Evolutionary conservation across 2,329 filamentous ascomycete genomes (phyloP).

Genomic region (Aphanoascus verrucosus): DNA sequence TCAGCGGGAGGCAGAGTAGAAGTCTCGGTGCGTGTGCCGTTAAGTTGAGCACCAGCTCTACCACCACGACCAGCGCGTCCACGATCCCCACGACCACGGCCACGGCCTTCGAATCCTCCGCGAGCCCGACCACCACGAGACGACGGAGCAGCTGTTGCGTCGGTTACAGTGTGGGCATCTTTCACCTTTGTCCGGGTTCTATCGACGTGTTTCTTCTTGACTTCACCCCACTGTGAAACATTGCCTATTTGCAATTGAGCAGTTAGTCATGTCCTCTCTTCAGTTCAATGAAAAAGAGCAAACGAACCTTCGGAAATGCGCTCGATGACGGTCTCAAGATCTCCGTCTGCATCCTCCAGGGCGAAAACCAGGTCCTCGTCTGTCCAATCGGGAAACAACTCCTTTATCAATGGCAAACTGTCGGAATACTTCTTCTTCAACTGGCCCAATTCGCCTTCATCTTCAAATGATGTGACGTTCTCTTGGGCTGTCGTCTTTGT

Average conservation of each 20-base stretch:
- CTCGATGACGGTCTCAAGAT: conserved; percentile 40
- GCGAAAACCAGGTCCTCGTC: conserved; percentile 90
- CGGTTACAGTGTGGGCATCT: conserved; percentile 29
- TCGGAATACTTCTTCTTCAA: conserved; percentile 80
- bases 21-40: conserved; percentile 34
- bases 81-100: conserved; percentile 39
- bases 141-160: conserved; percentile 27
- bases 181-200: conserved; percentile 37
- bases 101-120: conserved; percentile 38
- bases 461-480: conserved; percentile 55
- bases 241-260: conserved; percentile 29
- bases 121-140: conserved; percentile 37
- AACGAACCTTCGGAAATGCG: conserved; percentile 41
- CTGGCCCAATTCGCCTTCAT: conserved; percentile 82
- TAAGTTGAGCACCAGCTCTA: conserved; percentile 33
- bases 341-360: conserved; percentile 59
- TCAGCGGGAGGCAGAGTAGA: conserved; percentile 17
- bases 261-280: conserved; percentile 5
- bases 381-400: conserved; percentile 92
- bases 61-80: conserved; percentile 40
- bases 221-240: conserved; percentile 44
- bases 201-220: conserved; percentile 43
- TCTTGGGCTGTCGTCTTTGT: conserved; percentile 65
- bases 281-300: not conserved
- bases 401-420: conserved; percentile 72